Percentiles rank a stretch among this genome's conserved stretches.
Evolutionary conservation across 1,139 yeast genomes (phyloP).

Genomic region (Kodamaea plutei): DNA sequence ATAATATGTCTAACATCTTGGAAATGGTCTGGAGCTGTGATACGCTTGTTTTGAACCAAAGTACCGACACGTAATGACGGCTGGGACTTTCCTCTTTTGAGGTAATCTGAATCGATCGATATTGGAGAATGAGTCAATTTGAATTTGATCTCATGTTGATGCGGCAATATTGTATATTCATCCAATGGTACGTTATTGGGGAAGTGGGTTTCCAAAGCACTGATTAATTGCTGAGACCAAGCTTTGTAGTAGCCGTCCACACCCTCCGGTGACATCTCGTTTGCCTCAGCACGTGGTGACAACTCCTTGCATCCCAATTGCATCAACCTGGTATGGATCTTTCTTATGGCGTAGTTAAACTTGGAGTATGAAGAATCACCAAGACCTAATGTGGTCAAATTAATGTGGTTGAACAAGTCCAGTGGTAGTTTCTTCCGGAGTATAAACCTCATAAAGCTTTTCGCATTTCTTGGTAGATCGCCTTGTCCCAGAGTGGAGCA

Average conservation of each 20-base stretch:
- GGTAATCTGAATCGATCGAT: neutral
- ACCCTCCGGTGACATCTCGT: slow-evolving; percentile 79
- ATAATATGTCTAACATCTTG: slow-evolving; percentile 80
- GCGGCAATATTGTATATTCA: slow-evolving; percentile 41
- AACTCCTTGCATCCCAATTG: slow-evolving; percentile 82
- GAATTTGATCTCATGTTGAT: slow-evolving; percentile 28
- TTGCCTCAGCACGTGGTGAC: slow-evolving; percentile 78
- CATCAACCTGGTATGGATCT: slow-evolving; percentile 68
- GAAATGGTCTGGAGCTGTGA: slow-evolving; percentile 71
- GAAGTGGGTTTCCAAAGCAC: slow-evolving; percentile 32
- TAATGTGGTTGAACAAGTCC: slow-evolving; percentile 58
- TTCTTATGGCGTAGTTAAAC: slow-evolving; percentile 80
- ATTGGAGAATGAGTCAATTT: neutral
- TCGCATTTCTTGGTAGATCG: slow-evolving; percentile 77
- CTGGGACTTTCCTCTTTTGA: neutral
- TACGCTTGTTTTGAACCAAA: slow-evolving; percentile 47
- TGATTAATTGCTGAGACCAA: slow-evolving; percentile 59
- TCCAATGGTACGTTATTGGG: slow-evolving; percentile 36
- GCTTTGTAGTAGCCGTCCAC: slow-evolving; percentile 71
- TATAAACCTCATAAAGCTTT: slow-evolving; percentile 68
- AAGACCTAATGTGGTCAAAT: slow-evolving; percentile 74
- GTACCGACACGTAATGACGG: slow-evolving; percentile 27
- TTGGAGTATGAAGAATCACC: slow-evolving; percentile 95
- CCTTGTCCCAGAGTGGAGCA: slow-evolving; percentile 98
- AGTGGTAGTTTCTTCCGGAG: slow-evolving; percentile 63